Percentiles rank a stretch among this genome's conserved stretches.
phyloP scores from a whole-genome alignment of 1,139 yeast species.

The Candida glucosophila region DNA sequence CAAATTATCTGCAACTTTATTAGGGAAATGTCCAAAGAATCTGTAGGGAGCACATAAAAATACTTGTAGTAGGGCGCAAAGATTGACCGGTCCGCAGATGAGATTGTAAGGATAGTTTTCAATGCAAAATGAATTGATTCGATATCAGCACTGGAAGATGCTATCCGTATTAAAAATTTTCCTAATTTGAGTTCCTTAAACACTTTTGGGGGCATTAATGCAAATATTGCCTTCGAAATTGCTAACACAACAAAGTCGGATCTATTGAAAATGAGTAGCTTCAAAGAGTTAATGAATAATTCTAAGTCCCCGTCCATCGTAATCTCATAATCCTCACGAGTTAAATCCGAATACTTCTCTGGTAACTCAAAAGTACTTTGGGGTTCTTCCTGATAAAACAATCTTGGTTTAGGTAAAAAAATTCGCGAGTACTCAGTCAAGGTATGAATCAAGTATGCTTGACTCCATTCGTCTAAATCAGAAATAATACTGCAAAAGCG shows the following conservation, averaged over 20 bases:
- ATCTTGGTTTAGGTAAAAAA: constrained; percentile 47
- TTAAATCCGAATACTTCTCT: constrained; percentile 20
- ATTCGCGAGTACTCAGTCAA: constrained; percentile 58
- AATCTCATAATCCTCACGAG: constrained; percentile 27
- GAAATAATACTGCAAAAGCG: constrained; percentile 46
- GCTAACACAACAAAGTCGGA: constrained; percentile 62
- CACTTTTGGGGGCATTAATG: constrained; percentile 44
- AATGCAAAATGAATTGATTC: constrained; percentile 31
- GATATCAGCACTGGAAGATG: constrained; percentile 17
- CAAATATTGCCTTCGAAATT: constrained; percentile 44
- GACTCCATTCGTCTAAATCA: constrained; percentile 74
- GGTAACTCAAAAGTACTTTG: constrained; percentile 30
- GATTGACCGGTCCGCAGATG: constrained; percentile 26
- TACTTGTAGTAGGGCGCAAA: constrained; percentile 41
- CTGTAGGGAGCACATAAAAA: constrained; percentile 57
- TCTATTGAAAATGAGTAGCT: constrained; percentile 35
- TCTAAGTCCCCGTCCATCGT: constrained; percentile 48
- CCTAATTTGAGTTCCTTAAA: constrained; percentile 43
- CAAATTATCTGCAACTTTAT: constrained; percentile 62
- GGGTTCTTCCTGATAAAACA: constrained; percentile 16
- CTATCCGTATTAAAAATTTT: constrained; percentile 38
- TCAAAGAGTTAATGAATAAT: constrained; percentile 40
- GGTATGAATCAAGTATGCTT: constrained; percentile 49
- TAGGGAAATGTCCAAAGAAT: constrained; percentile 35
- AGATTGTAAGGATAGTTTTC: constrained; percentile 32